Evolutionary conservation across 208 protist genomes (phyloP).

Genomic region (Porcisia deanei): DNA sequence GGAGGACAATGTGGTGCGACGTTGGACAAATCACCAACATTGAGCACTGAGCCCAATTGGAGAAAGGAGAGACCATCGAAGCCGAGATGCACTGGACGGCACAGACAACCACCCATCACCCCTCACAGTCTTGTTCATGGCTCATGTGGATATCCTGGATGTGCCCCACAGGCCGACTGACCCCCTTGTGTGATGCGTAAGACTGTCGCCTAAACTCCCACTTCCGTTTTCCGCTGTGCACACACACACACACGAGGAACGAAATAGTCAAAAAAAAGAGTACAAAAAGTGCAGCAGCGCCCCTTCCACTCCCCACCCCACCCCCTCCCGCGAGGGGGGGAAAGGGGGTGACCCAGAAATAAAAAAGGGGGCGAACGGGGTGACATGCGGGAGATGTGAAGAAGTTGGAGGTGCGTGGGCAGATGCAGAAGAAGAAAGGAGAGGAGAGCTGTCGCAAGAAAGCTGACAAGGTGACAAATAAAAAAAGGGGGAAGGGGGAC

Average conservation of each 20-base stretch:
- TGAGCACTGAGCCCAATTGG: not conserved
- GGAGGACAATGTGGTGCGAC: not conserved
- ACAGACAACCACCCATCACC: not conserved
- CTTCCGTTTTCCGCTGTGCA: not conserved
- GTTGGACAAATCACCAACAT: not conserved
- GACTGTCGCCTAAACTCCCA: not conserved
- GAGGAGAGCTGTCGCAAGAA: not conserved
- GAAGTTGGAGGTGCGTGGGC: too few relatives aligned
- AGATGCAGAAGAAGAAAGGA: not conserved
- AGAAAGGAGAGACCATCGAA: not conserved
- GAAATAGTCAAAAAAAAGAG: not conserved
- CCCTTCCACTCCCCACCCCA: not conserved
- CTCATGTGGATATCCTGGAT: not conserved
- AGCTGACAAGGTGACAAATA: not conserved
- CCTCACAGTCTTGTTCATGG: not conserved
- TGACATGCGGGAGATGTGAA: too few relatives aligned
- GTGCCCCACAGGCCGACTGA: not conserved
- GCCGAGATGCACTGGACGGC: not conserved
- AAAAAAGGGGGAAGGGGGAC: not conserved
- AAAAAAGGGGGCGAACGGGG: not conserved
- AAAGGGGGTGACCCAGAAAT: not conserved
- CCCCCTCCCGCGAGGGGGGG: too few relatives aligned
- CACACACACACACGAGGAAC: conserved; percentile 1
- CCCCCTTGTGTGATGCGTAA: not conserved
- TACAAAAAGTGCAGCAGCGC: not conserved